A percentile compares a stretch with the other conserved stretches of the same genome.
These are phyloP conservation scores for Colletotrichum tropicicola DNA, from an alignment of 2,329 filamentous ascomycete genomes.

Conservation along the genomic window DNA sequence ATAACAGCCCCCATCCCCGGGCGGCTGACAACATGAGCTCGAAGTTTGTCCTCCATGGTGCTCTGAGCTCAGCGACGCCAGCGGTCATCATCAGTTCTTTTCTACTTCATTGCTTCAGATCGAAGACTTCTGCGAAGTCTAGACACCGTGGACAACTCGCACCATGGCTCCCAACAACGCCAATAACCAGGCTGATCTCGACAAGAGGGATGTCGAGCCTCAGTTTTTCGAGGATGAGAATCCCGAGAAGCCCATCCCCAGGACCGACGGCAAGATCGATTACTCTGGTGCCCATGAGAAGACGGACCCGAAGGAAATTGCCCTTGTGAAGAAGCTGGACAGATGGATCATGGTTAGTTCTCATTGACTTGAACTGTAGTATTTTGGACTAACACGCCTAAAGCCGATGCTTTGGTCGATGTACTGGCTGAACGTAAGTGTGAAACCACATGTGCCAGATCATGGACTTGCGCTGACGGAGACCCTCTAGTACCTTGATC, in stretches of 20 bases:
- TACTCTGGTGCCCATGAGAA: slow-evolving; percentile 51
- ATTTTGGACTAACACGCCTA: not conserved
- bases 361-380: not conserved
- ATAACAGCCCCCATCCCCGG: slow-evolving; percentile 11
- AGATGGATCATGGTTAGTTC: slow-evolving; percentile 45
- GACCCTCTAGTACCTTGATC: slow-evolving; percentile 14
- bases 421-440: slow-evolving; percentile 34
- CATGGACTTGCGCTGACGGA: not conserved
- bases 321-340: slow-evolving; percentile 50
- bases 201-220: slow-evolving; percentile 19
- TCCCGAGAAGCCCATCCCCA: slow-evolving; percentile 32
- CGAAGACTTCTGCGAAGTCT: not conserved
- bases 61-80: not conserved
- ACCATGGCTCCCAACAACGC: not conserved
- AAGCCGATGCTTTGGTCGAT: slow-evolving; percentile 33
- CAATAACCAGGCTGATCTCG: not conserved
- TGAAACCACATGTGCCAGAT: rapidly evolving
- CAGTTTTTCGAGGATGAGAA: slow-evolving; percentile 30
- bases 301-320: slow-evolving; percentile 50
- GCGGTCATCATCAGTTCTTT: not conserved
- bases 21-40: not conserved
- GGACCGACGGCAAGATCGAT: slow-evolving; percentile 35
- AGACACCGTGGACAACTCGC: no score
- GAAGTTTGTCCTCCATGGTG: not conserved
- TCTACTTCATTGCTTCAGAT: not conserved